These are phyloP conservation scores for Nemania diffusa DNA, from an alignment of 2,329 filamentous ascomycete genomes.

Conservation along the genomic window DNA sequence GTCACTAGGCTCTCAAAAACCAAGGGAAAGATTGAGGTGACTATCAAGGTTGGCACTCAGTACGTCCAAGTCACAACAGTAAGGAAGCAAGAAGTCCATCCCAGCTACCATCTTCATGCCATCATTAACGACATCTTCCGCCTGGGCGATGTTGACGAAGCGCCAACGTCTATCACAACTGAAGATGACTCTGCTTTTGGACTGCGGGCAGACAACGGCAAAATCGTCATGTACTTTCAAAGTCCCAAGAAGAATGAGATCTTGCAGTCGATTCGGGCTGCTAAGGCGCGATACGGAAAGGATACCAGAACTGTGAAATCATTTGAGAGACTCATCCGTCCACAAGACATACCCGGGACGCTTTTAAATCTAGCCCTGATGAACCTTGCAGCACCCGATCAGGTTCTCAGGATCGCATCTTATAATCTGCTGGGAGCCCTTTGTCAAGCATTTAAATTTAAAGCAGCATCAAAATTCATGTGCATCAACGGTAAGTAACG, in stretches of 20 bases:
- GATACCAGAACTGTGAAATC: constrained; percentile 69
- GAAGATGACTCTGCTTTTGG: constrained; percentile 76
- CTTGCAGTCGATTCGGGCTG: constrained; percentile 69
- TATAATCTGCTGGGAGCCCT: constrained; percentile 75
- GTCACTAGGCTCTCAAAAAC: constrained; percentile 74
- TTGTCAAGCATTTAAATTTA: constrained; percentile 75
- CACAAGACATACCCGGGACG: constrained; percentile 76
- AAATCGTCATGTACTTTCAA: constrained; percentile 77
- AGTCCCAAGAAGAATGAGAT: constrained; percentile 72
- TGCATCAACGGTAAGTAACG: constrained; percentile 65
- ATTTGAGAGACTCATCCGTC: constrained; percentile 72
- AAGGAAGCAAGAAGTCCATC: constrained; percentile 75
- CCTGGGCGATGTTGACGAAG: constrained; percentile 74
- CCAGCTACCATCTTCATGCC: constrained; percentile 68
- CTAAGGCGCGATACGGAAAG: constrained; percentile 73
- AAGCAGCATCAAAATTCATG: constrained; percentile 68
- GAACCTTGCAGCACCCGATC: constrained; percentile 72
- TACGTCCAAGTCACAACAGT: constrained; percentile 76
- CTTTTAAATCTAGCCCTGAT: constrained; percentile 74
- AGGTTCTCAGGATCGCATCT: constrained; percentile 68
- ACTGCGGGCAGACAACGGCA: constrained; percentile 73
- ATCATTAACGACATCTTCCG: constrained; percentile 77
- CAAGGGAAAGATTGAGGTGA: constrained; percentile 75
- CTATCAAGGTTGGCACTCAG: constrained; percentile 74
- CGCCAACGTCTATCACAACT: constrained; percentile 69